phyloP scores from a whole-genome alignment of 2,329 filamentous ascomycete species.

The Arthrobotrys entomopaga region DNA sequence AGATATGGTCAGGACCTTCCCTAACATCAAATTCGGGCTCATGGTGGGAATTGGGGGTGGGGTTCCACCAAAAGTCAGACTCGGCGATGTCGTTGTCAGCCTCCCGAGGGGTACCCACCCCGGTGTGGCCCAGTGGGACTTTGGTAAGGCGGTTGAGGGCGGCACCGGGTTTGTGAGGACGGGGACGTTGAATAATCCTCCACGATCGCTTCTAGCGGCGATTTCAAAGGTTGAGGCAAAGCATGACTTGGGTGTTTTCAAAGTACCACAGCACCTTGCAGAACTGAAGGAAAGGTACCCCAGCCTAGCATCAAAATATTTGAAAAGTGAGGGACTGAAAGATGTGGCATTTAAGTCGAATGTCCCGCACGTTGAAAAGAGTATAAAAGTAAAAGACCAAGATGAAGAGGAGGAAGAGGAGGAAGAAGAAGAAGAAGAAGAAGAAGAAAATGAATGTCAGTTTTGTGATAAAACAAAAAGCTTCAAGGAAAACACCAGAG shows the following conservation, averaged over 20 bases:
- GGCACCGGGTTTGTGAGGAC: slow-evolving; percentile 10
- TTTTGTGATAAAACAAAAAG: slow-evolving; percentile 13
- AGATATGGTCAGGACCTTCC: slow-evolving; percentile 18
- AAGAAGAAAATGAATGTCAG: background rate
- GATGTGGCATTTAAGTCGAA: slow-evolving; percentile 14
- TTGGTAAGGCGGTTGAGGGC: slow-evolving; percentile 1
- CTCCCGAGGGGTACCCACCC: background rate
- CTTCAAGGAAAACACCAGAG: slow-evolving; percentile 1
- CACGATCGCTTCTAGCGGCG: background rate
- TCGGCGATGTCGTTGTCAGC: slow-evolving; percentile 31
- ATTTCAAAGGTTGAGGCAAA: slow-evolving; percentile 4
- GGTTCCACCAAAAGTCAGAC: slow-evolving; percentile 32
- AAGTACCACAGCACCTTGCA: slow-evolving; percentile 10
- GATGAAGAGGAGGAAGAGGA: slow-evolving; percentile 7
- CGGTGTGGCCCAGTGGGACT: slow-evolving; percentile 22
- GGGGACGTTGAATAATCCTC: slow-evolving; percentile 1
- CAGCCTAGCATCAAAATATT: slow-evolving; percentile 9
- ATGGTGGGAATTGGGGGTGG: slow-evolving; percentile 30
- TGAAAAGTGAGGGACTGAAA: background rate
- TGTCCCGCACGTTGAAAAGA: background rate
- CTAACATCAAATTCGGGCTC: slow-evolving; percentile 18
- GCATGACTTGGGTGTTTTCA: background rate
- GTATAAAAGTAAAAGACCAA: background rate
- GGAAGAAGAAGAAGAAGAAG: background rate
- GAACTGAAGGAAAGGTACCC: slow-evolving; percentile 6